Evolutionary conservation across 1,139 yeast species (phyloP), one percentile per base, ranked within the genome.

Genomic region (Chernovozyma sophiae-reginae): DNA sequence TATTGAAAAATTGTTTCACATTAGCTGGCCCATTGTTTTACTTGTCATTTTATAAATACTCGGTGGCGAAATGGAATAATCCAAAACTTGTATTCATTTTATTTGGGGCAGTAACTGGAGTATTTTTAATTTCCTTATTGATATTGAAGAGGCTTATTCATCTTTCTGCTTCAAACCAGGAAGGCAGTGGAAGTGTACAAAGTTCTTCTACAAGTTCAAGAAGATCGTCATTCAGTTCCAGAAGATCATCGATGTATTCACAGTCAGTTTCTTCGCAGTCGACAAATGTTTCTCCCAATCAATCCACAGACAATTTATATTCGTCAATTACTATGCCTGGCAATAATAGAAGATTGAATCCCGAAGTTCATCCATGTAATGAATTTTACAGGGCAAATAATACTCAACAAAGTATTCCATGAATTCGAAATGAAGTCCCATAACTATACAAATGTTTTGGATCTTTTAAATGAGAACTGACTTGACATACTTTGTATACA

Each of bases 1-100:
- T 68, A 25, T 41, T 65, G 32, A 64, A 59, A 43, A 67, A 61
- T 44, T 31, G 58, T 2, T 45, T 52, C 26, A 45, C 51, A 26
- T 47, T 67, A 17, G 34, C 55, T 1, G 38, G 50, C 3, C 72
- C 73, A 2, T 40, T 64, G 7, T 24, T 53, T 2, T 24, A 62
- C 18, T 46, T 66, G 38, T 44, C 53, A 5, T 17, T 62, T 19
- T 68, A 68, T 49, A 64, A 58, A 30, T 26, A 38, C 24, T 34
- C 40, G 2, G n/a, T 37, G 4, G 8, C 8, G 11, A 24, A 25
- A 10, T 32, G 33, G 16, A 31, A 39, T 14, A 30, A 35, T 32
- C 42, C 46, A 15, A 35, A 35, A 17, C 33, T 36, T n/a, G 38
- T 45, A 10, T 47, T 44, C 32, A 26, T 45, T 8, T 25, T 45